Evolutionary conservation across 177 flowering plant genomes (phyloP).

Genomic region (Vitis hybrid): DNA sequence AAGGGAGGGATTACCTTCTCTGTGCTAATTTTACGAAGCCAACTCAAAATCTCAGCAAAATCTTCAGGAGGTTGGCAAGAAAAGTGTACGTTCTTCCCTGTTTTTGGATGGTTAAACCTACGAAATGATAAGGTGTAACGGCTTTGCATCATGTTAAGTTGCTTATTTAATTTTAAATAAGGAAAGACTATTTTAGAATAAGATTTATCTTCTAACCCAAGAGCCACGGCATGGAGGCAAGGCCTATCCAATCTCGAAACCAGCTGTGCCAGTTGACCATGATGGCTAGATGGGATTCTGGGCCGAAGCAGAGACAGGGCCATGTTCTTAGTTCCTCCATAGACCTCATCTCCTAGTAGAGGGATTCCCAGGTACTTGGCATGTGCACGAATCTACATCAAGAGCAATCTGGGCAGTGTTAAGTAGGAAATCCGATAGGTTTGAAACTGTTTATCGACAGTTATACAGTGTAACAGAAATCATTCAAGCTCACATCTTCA

Average conservation of each 20-base stretch:
- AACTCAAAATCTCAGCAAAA: constrained; percentile 54
- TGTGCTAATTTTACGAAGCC: constrained; percentile 46
- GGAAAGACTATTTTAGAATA: neutral
- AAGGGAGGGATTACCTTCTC: constrained; percentile 26
- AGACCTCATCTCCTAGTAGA: constrained; percentile 89
- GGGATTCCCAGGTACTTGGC: constrained; percentile 88
- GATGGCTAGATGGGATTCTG: constrained; percentile 39
- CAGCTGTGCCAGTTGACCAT: constrained; percentile 40
- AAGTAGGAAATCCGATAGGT: neutral
- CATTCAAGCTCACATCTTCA: too few relatives aligned
- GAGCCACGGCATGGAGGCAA: constrained; percentile 87
- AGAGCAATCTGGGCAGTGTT: constrained; percentile 5
- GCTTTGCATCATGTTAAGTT: neutral
- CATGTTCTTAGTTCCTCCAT: constrained; percentile 87
- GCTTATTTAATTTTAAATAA: neutral
- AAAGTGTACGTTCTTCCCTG: constrained; percentile 52
- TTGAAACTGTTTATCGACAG: neutral
- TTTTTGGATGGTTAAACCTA: constrained; percentile 85
- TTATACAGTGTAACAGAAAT: neutral
- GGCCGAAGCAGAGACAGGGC: constrained; percentile 73
- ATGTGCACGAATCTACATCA: constrained; percentile 83
- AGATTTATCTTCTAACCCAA: constrained; percentile 55
- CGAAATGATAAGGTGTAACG: constrained; percentile 8
- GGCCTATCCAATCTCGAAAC: constrained; percentile 72
- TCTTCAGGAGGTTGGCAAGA: constrained; percentile 78